A percentile compares a stretch with the other conserved stretches of the same genome.
Conservation (phyloP, 257 asterid species). For the Thymus mandschuricus region DNA sequence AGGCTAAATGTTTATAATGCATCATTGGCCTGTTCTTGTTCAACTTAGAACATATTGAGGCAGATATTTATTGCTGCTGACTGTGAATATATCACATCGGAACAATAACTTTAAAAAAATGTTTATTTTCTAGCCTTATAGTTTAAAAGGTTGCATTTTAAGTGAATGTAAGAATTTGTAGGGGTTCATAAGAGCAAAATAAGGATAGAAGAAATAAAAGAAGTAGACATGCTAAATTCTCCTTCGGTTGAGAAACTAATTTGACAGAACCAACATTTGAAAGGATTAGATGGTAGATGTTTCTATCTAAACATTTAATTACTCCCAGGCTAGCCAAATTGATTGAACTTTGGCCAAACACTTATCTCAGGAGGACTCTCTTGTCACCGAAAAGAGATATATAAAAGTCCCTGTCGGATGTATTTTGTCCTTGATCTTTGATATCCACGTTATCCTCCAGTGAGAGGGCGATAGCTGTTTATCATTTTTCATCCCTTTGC, state of each 20-base stretch:
- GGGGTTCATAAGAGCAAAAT: neutral
- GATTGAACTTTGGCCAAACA: constrained; percentile 3
- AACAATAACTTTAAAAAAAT: neutral
- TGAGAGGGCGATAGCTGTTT: constrained; percentile 11
- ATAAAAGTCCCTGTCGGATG: neutral
- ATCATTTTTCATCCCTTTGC: constrained; percentile 1
- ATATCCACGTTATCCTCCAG: constrained; percentile 6
- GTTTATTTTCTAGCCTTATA: neutral
- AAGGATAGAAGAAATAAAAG: neutral
- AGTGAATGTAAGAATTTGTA: too few relatives aligned
- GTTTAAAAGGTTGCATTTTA: too few relatives aligned
- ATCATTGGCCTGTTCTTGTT: constrained; percentile 2
- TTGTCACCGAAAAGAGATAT: constrained; percentile 7
- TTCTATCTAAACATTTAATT: constrained; percentile 18
- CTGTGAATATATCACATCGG: neutral
- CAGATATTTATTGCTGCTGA: neutral
- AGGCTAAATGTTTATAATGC: constrained; percentile 21
- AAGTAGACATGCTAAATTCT: neutral
- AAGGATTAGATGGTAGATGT: neutral
- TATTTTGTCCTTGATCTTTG: neutral
- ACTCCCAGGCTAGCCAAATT: constrained; percentile 1
- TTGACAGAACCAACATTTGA: neutral
- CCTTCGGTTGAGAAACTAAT: constrained; percentile 8
- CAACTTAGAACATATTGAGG: neutral
- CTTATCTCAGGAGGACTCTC: constrained; percentile 11